Conservation (phyloP, 768 basidiomycete species). For the Fomitopsis pulvina region DNA sequence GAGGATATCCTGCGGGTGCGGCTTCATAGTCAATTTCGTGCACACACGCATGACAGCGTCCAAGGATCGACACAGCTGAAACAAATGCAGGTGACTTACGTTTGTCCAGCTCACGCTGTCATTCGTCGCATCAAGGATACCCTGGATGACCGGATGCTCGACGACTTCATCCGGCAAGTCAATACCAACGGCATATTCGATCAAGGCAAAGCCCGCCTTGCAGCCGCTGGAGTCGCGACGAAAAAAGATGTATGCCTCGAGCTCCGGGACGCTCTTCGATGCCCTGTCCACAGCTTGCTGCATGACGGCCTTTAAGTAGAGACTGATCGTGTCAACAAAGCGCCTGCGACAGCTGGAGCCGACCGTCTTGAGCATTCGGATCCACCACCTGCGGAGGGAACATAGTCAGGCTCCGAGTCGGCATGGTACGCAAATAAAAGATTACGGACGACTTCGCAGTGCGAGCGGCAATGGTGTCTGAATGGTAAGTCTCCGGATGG, state of each 20-base stretch:
- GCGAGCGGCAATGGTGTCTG: constrained; percentile 19
- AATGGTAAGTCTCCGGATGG: constrained; percentile 20
- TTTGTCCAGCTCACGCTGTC: constrained; percentile 58
- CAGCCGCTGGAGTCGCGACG: constrained; percentile 77
- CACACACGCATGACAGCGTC: not conserved
- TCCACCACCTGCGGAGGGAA: constrained; percentile 23
- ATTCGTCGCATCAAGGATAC: constrained; percentile 65
- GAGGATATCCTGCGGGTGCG: constrained; percentile 59
- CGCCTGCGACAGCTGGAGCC: constrained; percentile 31
- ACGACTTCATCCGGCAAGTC: constrained; percentile 74
- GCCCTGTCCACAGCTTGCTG: constrained; percentile 25
- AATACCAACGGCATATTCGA: constrained; percentile 72
- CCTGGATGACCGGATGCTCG: constrained; percentile 58
- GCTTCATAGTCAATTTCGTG: constrained; percentile 6
- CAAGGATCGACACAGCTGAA: constrained; percentile 17
- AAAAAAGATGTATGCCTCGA: constrained; percentile 48
- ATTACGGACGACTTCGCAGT: constrained; percentile 15
- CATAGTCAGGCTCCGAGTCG: not conserved
- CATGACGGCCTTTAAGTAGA: constrained; percentile 26
- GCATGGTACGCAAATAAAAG: not conserved
- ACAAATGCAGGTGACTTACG: constrained; percentile 29
- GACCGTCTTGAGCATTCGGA: constrained; percentile 30
- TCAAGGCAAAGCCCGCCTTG: constrained; percentile 70
- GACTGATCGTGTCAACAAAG: constrained; percentile 25
- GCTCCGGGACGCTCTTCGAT: constrained; percentile 23